Percentiles rank a stretch among this genome's conserved stretches.
These are phyloP conservation scores for Chlamydomonas incerta DNA, from an alignment of 139 green algal species.

Conservation along the genomic window DNA sequence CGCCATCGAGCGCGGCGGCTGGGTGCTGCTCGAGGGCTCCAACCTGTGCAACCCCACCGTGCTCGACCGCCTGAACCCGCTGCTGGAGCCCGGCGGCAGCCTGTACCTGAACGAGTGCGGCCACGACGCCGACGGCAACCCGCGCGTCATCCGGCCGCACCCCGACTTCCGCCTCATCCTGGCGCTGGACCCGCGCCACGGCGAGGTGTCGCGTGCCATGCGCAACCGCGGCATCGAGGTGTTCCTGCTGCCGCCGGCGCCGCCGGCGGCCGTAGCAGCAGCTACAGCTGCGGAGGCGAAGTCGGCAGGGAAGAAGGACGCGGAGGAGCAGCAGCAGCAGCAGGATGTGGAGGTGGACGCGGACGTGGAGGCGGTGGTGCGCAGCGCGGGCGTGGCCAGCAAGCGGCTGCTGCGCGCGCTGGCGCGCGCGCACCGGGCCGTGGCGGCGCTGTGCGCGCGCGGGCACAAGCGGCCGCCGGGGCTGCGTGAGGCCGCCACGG, in stretches of 20 bases:
- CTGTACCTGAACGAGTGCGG: conserved; percentile 93
- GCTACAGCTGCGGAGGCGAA: not conserved
- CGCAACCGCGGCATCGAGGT: conserved; percentile 97
- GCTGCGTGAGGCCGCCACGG: conserved; percentile 66
- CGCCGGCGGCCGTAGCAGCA: not conserved
- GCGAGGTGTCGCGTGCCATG: conserved; percentile 97
- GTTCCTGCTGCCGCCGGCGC: conserved; percentile 73
- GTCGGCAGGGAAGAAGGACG: no score
- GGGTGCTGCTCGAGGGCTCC: conserved; percentile 97
- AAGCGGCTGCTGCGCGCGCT: conserved; percentile 59
- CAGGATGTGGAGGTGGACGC: not conserved
- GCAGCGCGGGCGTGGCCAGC: not conserved
- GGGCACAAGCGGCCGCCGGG: conserved; percentile 57
- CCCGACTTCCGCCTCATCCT: conserved; percentile 96
- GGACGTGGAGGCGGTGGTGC: conserved; percentile 19
- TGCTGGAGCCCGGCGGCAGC: conserved; percentile 91
- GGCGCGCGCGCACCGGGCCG: conserved; percentile 54
- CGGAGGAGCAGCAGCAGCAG: not conserved
- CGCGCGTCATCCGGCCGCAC: conserved; percentile 87
- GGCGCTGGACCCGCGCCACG: conserved; percentile 86
- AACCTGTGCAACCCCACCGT: conserved; percentile 97
- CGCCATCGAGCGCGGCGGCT: conserved; percentile 87
- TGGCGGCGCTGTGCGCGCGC: conserved; percentile 34
- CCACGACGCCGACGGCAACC: not conserved
- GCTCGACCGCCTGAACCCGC: conserved; percentile 96